Base-by-base conservation (phyloP, 2,329 filamentous ascomycete species). In the Delphinella strobiligena region DNA sequence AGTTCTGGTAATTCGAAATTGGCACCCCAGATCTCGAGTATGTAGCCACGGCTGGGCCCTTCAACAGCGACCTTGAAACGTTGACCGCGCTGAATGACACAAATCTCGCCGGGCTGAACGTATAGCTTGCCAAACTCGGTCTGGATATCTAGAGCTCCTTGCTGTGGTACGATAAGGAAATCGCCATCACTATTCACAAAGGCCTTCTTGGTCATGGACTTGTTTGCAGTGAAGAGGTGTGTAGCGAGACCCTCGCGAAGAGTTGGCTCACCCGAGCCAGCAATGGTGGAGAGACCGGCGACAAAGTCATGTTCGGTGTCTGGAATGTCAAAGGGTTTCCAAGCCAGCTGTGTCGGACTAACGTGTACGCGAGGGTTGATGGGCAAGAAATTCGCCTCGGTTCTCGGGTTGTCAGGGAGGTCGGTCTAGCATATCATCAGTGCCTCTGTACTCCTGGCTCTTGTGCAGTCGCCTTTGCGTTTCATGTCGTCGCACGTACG, bases 251-350 rank as follows among this genome's bases (percentile, higher is more conserved):
- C 68, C 41, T 71, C 66, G 38, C 60, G 57, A 19, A 67, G 56
- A 11, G 64, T 71, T 3, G 69, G 63, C 31, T 72, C 68, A 11
- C 69, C 69, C 27, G 63, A 63, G 8, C 69, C 69, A n/a, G 60
- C 65, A 12, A 72, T 55, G 1, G 68, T 69, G 47, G 66, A 63
- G 11, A 72, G 54, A 4, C 69, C 68, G 38, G 64, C 54, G 11
- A 64, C 51, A 44, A 71, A 71, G 36, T 69, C 66, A 17, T 66
- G 56, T 19, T 60, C 53, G 30, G 60, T 54, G 8, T 55, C 51
- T 0, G 54, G 51, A 10, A 59, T 43, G 10, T 55, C 50, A 37
- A 71, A 66, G 3, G 68, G 42, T 48, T 61, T 42, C 67, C 67
- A 54, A 60, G 62, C 69, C 32, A 70, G 60, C 51, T 71, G 66